Percentiles rank a stretch among this genome's conserved stretches.
Evolutionary conservation across 2,329 filamentous ascomycete species (phyloP).

Genomic region (Penicillium sp.): DNA sequence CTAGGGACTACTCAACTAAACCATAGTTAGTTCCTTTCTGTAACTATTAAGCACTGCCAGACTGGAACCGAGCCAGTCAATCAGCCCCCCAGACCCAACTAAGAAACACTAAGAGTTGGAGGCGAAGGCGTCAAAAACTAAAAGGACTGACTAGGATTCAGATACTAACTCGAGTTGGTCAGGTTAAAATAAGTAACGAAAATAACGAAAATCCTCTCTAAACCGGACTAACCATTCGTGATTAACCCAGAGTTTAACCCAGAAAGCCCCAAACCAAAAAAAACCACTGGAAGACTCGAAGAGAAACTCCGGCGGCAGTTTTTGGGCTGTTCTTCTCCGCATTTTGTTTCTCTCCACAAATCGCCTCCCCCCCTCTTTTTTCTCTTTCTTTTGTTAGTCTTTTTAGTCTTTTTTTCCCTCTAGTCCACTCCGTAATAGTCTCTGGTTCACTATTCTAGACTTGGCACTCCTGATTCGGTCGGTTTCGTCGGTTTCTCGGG

Average conservation of each 20-base stretch:
- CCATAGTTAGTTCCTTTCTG: not conserved
- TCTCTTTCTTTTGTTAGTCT: not conserved
- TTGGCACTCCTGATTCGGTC: too few species aligned
- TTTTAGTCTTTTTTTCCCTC: not conserved
- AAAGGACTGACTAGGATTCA: too few species aligned
- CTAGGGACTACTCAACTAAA: too few species aligned
- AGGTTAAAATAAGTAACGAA: too few species aligned
- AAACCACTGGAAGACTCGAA: not conserved
- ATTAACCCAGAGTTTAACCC: not conserved
- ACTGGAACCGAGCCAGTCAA: not conserved
- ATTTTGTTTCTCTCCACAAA: conserved; percentile 24
- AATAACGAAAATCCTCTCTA: too few species aligned
- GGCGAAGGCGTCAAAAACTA: not conserved
- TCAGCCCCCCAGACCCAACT: not conserved
- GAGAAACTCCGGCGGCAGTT: conserved; percentile 22
- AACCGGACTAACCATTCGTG: too few species aligned
- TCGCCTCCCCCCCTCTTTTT: not conserved
- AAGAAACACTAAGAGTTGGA: not conserved
- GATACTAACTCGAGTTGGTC: too few species aligned
- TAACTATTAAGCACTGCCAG: not conserved
- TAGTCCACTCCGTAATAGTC: too few species aligned
- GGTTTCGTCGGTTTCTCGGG: not conserved
- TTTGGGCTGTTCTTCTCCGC: conserved; percentile 27
- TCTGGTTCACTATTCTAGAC: not conserved
- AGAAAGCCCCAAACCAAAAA: not conserved